Evolutionary conservation across 352 stramenopile genomes (phyloP).

Genomic region (Aphanomyces astaci): DNA sequence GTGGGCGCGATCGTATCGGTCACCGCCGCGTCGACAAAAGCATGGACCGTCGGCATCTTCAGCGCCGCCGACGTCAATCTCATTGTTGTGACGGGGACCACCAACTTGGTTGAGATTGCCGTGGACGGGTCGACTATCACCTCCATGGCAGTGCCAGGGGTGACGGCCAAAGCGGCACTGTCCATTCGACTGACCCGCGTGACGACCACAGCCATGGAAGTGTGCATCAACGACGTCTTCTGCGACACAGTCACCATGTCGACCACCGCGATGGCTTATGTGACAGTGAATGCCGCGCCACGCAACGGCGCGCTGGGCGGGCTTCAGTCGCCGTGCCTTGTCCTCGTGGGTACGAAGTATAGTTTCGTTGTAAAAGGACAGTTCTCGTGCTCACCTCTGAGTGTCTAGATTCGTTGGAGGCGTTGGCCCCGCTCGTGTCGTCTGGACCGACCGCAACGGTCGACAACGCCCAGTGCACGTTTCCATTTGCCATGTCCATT

Average conservation of each 20-base stretch:
- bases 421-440: background rate
- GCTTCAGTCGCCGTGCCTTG: background rate
- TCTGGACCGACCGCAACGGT: background rate
- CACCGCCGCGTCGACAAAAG: background rate
- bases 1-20: background rate
- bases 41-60: background rate
- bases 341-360: background rate
- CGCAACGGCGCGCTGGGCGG: background rate
- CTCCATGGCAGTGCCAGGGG: background rate
- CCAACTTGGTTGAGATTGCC: background rate
- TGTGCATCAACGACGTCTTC: background rate
- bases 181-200: background rate
- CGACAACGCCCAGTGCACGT: background rate
- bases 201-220: background rate
- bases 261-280: background rate
- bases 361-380: too few species aligned
- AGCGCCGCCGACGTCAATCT: background rate
- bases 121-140: background rate
- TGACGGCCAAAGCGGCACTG: background rate
- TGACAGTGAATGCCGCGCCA: background rate
- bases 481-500: background rate
- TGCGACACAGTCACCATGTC: background rate
- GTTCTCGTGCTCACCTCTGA: background rate
- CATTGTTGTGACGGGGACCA: background rate
- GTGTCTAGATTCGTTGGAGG: background rate